Evolutionary conservation across 2,329 filamentous ascomycete genomes (phyloP), one percentile per base, ranked within the genome.

Genomic region (Calycina marina): DNA sequence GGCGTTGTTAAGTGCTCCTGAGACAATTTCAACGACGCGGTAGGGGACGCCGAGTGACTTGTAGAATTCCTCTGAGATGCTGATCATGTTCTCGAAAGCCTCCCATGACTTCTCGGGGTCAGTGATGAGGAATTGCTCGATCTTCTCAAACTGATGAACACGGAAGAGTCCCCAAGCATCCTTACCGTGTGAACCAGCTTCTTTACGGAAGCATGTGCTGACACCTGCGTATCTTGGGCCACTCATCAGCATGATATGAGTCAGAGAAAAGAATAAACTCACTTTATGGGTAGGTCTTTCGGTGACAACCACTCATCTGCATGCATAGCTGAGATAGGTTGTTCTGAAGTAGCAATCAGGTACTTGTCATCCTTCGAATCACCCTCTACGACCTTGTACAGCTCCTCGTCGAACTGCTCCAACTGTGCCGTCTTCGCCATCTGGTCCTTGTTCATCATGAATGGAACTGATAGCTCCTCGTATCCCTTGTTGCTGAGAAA

Each of bases 381-480:
- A 37, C 83, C 81, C 54, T 80, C 79, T 44, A 88, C 75, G 14
- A 98, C 88, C 62, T 96, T 96, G 69, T 98, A 98, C 31, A 98
- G 65, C 58, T 96, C 88, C 56, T 96, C 90, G 52, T 98, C 90
- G 51, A 98, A 98, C 51, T 94, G 82, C 46, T 90, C 85, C 15
- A 98, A 73, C 60, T 98, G 90, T 2, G 90, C 90, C 0, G 90
- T 98, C 67, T 96, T 96, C 39, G 81, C 86, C 90, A 98, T 98
- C 56, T 84, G 78, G 31, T 93, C 82, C 57, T 82, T 81, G 41
- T 88, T 70, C 82, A 96, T 93, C 65, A 98, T 92, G 52, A 84
- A 85, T 2, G 86, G 86, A 2, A 88, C 79, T 52, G 90, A 82
- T 43, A 88, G 73, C 5, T 82, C 77, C 17, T 69, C 84, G 58